Evolutionary conservation across 768 basidiomycete genomes (phyloP).

Genomic region (Pleurotus cornucopiae): DNA sequence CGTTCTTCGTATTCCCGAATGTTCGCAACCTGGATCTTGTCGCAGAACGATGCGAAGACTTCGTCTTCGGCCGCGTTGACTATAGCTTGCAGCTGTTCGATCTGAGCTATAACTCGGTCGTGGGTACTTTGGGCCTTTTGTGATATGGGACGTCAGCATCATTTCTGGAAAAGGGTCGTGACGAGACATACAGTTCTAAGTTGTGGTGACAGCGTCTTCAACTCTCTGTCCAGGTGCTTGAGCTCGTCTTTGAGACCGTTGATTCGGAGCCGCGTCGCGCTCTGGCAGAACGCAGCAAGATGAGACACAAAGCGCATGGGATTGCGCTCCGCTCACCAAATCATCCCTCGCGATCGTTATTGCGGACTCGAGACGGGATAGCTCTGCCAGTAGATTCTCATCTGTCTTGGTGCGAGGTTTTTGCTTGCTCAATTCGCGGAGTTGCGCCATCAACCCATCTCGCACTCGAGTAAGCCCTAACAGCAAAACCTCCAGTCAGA

Average conservation of each 20-base stretch:
- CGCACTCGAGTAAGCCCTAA: conserved; percentile 51
- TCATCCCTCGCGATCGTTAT: conserved; percentile 77
- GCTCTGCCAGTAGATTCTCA: conserved; percentile 71
- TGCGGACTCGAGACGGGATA: conserved; percentile 77
- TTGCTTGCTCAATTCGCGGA: conserved; percentile 80
- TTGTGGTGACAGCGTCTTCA: conserved; percentile 64
- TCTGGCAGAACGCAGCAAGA: conserved; percentile 35
- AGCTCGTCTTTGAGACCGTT: conserved; percentile 81
- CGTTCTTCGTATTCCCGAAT: conserved; percentile 94
- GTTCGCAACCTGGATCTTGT: conserved; percentile 68
- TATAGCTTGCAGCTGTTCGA: conserved; percentile 47
- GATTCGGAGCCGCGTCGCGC: conserved; percentile 69
- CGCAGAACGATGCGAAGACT: conserved; percentile 76
- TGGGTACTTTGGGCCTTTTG: conserved; percentile 52
- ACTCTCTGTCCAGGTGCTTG: conserved; percentile 71
- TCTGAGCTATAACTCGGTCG: conserved; percentile 46
- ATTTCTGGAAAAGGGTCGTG: no score
- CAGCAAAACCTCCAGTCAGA: background rate
- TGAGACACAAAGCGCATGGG: background rate
- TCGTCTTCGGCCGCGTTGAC: conserved; percentile 79
- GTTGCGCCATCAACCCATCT: conserved; percentile 66
- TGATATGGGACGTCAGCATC: no score
- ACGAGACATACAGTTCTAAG: conserved; percentile 53
- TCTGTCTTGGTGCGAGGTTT: conserved; percentile 84
- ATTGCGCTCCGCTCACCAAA: conserved; percentile 44